These are phyloP conservation scores for Tetrahymena malaccensis DNA, from an alignment of 73 alveolate species.

Conservation along the genomic window DNA sequence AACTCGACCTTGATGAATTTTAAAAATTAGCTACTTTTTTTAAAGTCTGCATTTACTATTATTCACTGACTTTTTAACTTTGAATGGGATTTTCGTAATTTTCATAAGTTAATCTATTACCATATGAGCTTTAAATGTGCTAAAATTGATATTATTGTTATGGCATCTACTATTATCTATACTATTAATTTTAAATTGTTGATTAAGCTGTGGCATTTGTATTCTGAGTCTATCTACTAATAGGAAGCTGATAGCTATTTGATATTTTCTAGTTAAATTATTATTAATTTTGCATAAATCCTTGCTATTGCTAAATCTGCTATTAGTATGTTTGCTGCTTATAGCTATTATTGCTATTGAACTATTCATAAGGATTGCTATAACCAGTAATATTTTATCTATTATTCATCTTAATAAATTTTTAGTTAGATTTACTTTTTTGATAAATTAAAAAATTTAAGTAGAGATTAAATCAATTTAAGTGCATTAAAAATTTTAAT, in stretches of 20 bases:
- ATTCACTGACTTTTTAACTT: neutral
- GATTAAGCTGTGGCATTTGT: neutral
- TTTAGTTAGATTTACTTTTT: neutral
- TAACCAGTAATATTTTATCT: neutral
- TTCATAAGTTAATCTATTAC: neutral
- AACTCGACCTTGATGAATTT: neutral
- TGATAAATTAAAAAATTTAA: no score
- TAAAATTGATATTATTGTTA: neutral
- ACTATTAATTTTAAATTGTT: no score
- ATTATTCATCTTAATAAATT: neutral
- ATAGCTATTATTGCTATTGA: neutral
- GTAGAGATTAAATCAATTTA: neutral
- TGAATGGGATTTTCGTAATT: neutral
- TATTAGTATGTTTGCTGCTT: neutral
- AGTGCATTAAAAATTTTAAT: neutral
- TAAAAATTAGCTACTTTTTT: neutral
- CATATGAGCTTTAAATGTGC: neutral
- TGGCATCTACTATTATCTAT: neutral
- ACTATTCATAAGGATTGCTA: neutral
- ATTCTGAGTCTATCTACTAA: neutral
- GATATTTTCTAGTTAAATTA: neutral
- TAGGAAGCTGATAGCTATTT: neutral
- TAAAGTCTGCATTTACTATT: neutral
- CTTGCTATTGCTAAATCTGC: neutral
- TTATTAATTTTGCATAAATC: neutral